Percentiles rank a stretch among this genome's conserved stretches.
phyloP scores from a whole-genome alignment of 1,284 basidiomycete genomes.

The Puccinia hordei region DNA sequence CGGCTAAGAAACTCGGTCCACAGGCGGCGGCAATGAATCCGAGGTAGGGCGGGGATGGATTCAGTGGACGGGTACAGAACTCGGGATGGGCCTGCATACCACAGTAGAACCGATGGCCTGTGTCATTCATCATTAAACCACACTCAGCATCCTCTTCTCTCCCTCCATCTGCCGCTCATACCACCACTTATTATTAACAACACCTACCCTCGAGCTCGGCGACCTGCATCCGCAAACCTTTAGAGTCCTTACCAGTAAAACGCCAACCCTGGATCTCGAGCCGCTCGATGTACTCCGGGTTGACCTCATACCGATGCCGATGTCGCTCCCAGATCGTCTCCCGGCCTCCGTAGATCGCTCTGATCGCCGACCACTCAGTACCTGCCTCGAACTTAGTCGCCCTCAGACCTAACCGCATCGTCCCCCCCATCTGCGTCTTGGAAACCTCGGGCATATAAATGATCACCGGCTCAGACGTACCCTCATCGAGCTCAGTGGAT shows the following conservation, averaged over 20 bases:
- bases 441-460: conserved; percentile 99
- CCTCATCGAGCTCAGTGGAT: conserved; percentile 76
- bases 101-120: conserved; percentile 92
- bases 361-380: conserved; percentile 66
- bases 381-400: conserved; percentile 67
- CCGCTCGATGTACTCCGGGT: conserved; percentile 75
- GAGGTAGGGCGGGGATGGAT: conserved; percentile 95
- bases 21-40: conserved; percentile 89
- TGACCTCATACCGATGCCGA: conserved; percentile 95
- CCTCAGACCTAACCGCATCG: conserved; percentile 92
- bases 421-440: conserved; percentile 95
- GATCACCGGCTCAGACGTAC: conserved; percentile 71
- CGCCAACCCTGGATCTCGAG: conserved; percentile 71
- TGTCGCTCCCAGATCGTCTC: conserved; percentile 93
- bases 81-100: conserved; percentile 97
- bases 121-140: conserved; percentile 11
- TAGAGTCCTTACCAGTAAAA: conserved; percentile 81
- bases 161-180: not conserved
- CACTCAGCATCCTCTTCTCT: conserved; percentile 10
- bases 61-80: conserved; percentile 96
- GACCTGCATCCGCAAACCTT: no score
- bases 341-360: conserved; percentile 81
- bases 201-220: no score
- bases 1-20: conserved; percentile 67
- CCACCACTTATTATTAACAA: no score